Percentiles rank a stretch among this genome's conserved stretches.
These are phyloP conservation scores for Ophiosphaerella korrae DNA, from an alignment of 2,329 filamentous ascomycete genomes.

Conservation along the genomic window DNA sequence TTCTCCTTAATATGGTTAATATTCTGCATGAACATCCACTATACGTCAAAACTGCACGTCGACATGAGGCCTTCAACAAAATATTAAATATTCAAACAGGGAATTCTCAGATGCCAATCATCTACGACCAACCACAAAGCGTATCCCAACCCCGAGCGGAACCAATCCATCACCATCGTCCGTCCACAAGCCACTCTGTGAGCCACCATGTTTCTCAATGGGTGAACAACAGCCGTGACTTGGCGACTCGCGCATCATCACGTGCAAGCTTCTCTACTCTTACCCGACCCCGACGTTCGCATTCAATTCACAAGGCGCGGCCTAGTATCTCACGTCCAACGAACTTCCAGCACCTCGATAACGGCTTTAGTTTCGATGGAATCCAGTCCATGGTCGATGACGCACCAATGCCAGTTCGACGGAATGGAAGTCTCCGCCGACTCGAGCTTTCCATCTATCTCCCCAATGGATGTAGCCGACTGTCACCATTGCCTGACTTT, in stretches of 20 bases:
- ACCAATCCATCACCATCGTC: constrained; percentile 32
- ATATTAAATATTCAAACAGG: constrained; percentile 26
- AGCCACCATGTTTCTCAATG: constrained; percentile 45
- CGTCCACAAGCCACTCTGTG: constrained; percentile 43
- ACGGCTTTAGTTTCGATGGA: constrained; percentile 27
- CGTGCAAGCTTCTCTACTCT: constrained; percentile 40
- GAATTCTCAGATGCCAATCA: constrained; percentile 34
- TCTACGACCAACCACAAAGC: constrained; percentile 41
- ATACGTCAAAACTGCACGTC: constrained; percentile 15
- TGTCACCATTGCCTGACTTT: constrained; percentile 50
- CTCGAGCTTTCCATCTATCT: constrained; percentile 49
- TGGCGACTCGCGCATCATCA: constrained; percentile 43
- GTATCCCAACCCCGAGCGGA: constrained; percentile 36
- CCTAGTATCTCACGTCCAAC: constrained; percentile 45
- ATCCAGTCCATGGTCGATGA: constrained; percentile 42
- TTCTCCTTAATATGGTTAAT: constrained; percentile 33
- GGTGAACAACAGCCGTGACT: constrained; percentile 41
- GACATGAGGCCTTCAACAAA: constrained; percentile 6
- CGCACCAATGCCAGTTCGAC: constrained; percentile 35
- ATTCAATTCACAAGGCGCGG: constrained; percentile 25
- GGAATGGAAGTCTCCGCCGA: constrained; percentile 44
- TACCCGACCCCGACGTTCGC: constrained; percentile 36
- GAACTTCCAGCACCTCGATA: constrained; percentile 43
- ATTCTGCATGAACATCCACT: constrained; percentile 4
- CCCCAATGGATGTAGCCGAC: constrained; percentile 33